Evolutionary conservation across 768 basidiomycete species (phyloP), one percentile per base, ranked within the genome.

Genomic region (Infundibulicybe gibba): DNA sequence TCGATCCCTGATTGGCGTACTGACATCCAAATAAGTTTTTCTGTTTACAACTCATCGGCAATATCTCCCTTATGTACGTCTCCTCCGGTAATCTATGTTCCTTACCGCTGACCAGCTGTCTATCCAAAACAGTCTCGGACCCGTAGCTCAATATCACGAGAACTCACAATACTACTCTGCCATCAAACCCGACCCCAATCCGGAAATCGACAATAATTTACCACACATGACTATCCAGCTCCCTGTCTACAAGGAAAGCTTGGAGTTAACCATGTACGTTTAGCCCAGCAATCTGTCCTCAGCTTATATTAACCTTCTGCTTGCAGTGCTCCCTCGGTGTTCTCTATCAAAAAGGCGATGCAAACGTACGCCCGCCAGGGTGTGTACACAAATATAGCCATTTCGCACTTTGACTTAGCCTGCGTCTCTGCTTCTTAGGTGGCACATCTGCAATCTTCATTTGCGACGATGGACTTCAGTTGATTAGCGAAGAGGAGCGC

Each of bases 361-460:
- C 84, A 88, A 61, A 89, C 87, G 31, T 90, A 91, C 61, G 88
- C 90, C 6, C 79, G 87, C 5, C 90, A 93, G 64, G 89, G 88
- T 60, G 39, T 12, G 53, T 46, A 35, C 6, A 31, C 8, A 25
- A 25, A 25, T 25, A 12, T 15, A 2, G n/a, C 11, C 33, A 16
- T n/a, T 38, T 47, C 33, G 8, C 20, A 15, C 32, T 42, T 11
- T 19, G n/a, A 16, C 16, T 32, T 15, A 33, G 14, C 19, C 31
- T 43, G 39, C 32, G 33, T 40, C 30, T 39, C 12, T 21, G 14
- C 20, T 37, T 14, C 13, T 2, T 45, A 67, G 69, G 72, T n/a
- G 87, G 87, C 13, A 85, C 85, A 0, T 85, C 83, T 31, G 74
- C 81, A 6, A 89, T 93, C 63, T 80, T 91, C 56, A 76, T 93